Percentiles rank a stretch among this genome's conserved stretches.
Conservation (phyloP, 345 rosid genomes). For the Rhizophora apiculata region DNA sequence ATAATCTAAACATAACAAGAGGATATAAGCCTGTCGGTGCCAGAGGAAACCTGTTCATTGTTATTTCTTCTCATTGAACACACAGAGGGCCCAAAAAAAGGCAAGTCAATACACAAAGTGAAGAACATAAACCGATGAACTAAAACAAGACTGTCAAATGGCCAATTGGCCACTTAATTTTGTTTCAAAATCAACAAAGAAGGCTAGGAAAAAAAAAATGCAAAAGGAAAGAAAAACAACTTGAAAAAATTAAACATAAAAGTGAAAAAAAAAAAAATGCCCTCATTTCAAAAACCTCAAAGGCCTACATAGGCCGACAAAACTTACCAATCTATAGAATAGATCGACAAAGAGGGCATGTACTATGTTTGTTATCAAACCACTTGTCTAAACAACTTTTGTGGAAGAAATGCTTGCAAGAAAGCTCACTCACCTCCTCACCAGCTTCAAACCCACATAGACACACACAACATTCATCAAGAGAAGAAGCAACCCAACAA, state of each 20-base stretch:
- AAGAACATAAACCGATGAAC: not conserved
- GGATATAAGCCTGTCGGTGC: too few relatives aligned
- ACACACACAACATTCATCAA: slow-evolving; percentile 68
- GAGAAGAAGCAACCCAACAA: not conserved
- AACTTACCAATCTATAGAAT: slow-evolving; percentile 24
- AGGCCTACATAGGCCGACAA: slow-evolving; percentile 1
- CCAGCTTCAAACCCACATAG: slow-evolving; percentile 64
- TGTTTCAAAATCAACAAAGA: too few relatives aligned
- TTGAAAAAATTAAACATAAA: not conserved
- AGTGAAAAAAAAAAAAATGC: not conserved
- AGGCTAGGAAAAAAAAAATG: too few relatives aligned
- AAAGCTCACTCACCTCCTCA: slow-evolving; percentile 77
- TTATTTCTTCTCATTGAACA: too few relatives aligned
- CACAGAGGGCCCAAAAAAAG: not conserved
- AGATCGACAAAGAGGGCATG: slow-evolving; percentile 86
- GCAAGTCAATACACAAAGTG: not conserved
- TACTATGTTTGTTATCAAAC: slow-evolving; percentile 52
- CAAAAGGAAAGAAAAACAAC: too few relatives aligned
- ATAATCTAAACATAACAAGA: too few relatives aligned
- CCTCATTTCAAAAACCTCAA: not conserved
- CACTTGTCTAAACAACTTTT: slow-evolving; percentile 66
- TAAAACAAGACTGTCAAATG: too few relatives aligned
- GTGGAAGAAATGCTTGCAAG: slow-evolving; percentile 90
- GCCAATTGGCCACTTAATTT: too few relatives aligned
- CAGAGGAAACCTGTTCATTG: too few relatives aligned